These are phyloP conservation scores for Sugiyamaella floridensis DNA, from an alignment of 805 yeast genomes.

Conservation along the genomic window DNA sequence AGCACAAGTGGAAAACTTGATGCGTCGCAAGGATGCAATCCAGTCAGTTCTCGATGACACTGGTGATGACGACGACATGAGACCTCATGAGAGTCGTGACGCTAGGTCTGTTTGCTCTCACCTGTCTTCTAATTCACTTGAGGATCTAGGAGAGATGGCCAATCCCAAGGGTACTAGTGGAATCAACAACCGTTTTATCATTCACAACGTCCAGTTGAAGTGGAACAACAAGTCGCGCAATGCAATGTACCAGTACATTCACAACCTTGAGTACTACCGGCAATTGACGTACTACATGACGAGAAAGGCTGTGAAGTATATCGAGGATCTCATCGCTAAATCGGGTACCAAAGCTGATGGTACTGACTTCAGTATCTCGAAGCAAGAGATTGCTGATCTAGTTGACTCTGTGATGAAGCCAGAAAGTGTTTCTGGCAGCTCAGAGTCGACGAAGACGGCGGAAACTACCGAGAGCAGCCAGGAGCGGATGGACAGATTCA, in stretches of 20 bases:
- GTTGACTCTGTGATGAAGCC: not conserved
- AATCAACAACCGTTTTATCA: conserved; percentile 62
- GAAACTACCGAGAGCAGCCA: conserved; percentile 4
- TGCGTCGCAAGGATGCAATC: conserved; percentile 1
- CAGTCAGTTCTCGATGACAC: conserved; percentile 4
- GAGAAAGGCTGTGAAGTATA: conserved; percentile 43
- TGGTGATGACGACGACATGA: not conserved
- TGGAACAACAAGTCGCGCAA: conserved; percentile 74
- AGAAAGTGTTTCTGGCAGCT: not conserved
- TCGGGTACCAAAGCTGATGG: conserved; percentile 8
- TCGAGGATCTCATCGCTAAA: conserved; percentile 44
- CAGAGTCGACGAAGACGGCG: not conserved
- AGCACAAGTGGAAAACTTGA: conserved; percentile 14
- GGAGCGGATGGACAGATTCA: conserved; percentile 34
- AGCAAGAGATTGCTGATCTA: conserved; percentile 9
- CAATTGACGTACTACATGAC: conserved; percentile 40
- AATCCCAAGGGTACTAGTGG: conserved; percentile 14
- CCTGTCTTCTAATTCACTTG: conserved; percentile 7
- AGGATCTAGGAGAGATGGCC: conserved; percentile 15
- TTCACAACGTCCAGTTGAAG: conserved; percentile 65
- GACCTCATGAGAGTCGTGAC: not conserved
- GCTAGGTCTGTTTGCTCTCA: conserved; percentile 6
- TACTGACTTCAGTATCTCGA: conserved; percentile 1
- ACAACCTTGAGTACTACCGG: conserved; percentile 40
- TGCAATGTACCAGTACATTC: conserved; percentile 52